Conservation (phyloP, 2,329 filamentous ascomycete species). For the Ophiosphaerella korrae region DNA sequence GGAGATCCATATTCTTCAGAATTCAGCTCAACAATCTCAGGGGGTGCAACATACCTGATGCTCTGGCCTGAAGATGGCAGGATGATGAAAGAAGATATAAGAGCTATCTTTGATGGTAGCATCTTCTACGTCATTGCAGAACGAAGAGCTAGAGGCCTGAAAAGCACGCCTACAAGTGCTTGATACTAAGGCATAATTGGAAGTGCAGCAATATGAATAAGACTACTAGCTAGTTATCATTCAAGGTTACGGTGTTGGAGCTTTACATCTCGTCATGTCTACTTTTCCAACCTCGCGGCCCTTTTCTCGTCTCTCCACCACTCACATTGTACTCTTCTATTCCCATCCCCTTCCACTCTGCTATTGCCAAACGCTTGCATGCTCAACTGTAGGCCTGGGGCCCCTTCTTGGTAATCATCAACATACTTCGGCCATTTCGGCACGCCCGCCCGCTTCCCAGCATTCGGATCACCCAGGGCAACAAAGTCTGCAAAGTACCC, state of each 20-base stretch:
- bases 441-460: conserved; percentile 20
- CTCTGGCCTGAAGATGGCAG: conserved; percentile 62
- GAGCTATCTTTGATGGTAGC: conserved; percentile 60
- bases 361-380: conserved; percentile 32
- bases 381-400: conserved; percentile 23
- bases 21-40: conserved; percentile 24
- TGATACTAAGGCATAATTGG: too few relatives aligned
- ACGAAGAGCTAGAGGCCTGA: conserved; percentile 31
- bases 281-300: conserved; percentile 31
- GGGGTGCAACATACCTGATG: conserved; percentile 58
- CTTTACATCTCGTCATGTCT: neutral
- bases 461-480: conserved; percentile 47
- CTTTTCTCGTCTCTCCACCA: conserved; percentile 33
- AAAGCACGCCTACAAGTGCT: neutral
- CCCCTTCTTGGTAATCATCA: conserved; percentile 10
- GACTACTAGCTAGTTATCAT: too few relatives aligned
- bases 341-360: conserved; percentile 32
- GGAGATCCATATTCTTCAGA: neutral
- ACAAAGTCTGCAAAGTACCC: conserved; percentile 51
- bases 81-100: conserved; percentile 63
- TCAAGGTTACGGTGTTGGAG: too few relatives aligned
- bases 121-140: conserved; percentile 51
- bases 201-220: too few relatives aligned
- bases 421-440: conserved; percentile 49
- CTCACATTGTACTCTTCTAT: conserved; percentile 31